phyloP scores from a whole-genome alignment of 768 basidiomycete genomes.

The Lentinula raphanica region DNA sequence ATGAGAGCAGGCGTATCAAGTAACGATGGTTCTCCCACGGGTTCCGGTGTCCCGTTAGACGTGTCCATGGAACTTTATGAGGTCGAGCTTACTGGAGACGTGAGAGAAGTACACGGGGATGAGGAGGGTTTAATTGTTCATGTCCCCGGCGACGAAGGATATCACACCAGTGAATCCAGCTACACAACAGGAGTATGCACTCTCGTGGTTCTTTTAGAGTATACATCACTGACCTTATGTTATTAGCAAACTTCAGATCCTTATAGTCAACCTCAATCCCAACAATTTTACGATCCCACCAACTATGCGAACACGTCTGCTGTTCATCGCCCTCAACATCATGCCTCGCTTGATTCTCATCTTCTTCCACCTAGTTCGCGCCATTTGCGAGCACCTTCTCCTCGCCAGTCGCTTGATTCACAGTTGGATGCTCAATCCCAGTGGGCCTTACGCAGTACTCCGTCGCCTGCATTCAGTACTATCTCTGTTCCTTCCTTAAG shows the following conservation, averaged over 20 bases:
- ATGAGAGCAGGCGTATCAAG: conserved; percentile 9
- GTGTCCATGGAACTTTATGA: conserved; percentile 45
- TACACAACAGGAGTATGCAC: not conserved
- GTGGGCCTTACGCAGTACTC: conserved; percentile 35
- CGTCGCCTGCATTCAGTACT: conserved; percentile 37
- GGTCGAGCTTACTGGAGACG: conserved; percentile 52
- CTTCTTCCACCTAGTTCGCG: not conserved
- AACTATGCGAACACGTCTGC: not conserved
- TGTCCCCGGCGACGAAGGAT: conserved; percentile 6
- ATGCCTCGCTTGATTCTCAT: conserved; percentile 1
- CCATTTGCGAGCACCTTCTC: not conserved
- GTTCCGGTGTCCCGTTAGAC: conserved; percentile 19
- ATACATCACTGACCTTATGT: not conserved
- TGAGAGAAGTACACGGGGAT: conserved; percentile 52
- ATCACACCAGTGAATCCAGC: not conserved
- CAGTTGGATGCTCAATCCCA: conserved; percentile 22
- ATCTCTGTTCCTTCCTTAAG: conserved; percentile 34
- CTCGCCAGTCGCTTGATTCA: conserved; percentile 5
- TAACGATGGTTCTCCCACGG: not conserved
- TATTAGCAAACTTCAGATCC: not conserved
- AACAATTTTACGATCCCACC: not conserved
- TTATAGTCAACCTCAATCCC: not conserved
- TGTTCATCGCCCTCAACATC: not conserved
- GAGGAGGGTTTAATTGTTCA: conserved; percentile 46
- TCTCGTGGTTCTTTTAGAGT: not conserved